Percentiles rank a stretch among this genome's conserved stretches.
Evolutionary conservation across 495 filamentous ascomycete genomes (phyloP).

Genomic region (Glonium stellatum): DNA sequence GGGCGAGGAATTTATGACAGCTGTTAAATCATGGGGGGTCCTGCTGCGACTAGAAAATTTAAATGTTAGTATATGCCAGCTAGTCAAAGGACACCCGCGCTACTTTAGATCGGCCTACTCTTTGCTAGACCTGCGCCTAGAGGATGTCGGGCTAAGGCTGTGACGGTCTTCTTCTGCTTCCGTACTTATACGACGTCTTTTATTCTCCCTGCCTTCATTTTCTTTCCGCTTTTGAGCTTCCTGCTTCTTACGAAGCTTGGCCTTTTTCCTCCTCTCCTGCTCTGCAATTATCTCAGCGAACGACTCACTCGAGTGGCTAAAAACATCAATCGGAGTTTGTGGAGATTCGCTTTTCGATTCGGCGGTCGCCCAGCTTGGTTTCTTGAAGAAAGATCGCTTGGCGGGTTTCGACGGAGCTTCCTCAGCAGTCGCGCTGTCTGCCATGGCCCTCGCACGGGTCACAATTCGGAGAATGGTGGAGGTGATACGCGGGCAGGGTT

Average conservation of each 20-base stretch:
- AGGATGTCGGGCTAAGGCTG: neutral
- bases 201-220: constrained; percentile 4
- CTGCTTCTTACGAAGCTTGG: constrained; percentile 1
- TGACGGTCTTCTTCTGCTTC: constrained; percentile 6
- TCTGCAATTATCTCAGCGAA: constrained; percentile 20
- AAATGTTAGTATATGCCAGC: neutral
- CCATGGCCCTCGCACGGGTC: no score
- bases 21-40: neutral
- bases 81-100: neutral
- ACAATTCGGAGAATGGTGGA: no score
- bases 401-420: constrained; percentile 3
- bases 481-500: no score
- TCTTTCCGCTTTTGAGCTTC: constrained; percentile 11
- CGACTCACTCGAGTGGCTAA: constrained; percentile 18
- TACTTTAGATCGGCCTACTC: constrained; percentile 3
- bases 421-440: neutral
- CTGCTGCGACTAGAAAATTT: neutral
- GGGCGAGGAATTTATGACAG: neutral
- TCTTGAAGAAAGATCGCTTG: constrained; percentile 27
- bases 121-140: constrained; percentile 2
- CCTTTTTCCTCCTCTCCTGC: constrained; percentile 8
- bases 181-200: constrained; percentile 1
- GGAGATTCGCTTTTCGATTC: constrained; percentile 11
- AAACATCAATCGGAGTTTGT: constrained; percentile 15
- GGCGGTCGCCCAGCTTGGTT: constrained; percentile 16